Conservation (phyloP, 495 filamentous ascomycete species). For the Lindgomyces ingoldianus region DNA sequence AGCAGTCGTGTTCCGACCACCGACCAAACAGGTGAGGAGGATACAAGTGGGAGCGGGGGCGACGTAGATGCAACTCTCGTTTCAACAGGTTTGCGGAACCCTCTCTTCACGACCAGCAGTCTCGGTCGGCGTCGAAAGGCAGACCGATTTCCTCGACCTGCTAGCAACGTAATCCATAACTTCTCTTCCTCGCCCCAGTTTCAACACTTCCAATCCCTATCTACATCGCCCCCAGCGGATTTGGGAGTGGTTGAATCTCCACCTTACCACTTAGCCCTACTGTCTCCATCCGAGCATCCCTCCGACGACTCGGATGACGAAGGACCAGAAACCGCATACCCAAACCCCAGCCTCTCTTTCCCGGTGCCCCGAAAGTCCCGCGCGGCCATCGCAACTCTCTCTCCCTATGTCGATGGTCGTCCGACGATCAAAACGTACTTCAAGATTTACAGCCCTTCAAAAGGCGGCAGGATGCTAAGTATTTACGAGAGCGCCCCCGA, state of each 20-base stretch:
- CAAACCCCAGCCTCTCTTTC: constrained; percentile 13
- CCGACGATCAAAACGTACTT: constrained; percentile 65
- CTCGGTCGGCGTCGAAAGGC: neutral
- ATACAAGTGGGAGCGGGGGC: constrained; percentile 48
- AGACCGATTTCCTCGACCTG: neutral
- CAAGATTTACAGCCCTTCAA: constrained; percentile 62
- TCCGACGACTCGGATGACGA: constrained; percentile 17
- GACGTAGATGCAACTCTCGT: constrained; percentile 42
- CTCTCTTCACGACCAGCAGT: constrained; percentile 11
- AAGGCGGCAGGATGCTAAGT: constrained; percentile 58
- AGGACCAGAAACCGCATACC: constrained; percentile 26
- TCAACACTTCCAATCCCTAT: constrained; percentile 5
- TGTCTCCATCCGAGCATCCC: constrained; percentile 13
- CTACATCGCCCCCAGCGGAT: constrained; percentile 11
- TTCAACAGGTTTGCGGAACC: constrained; percentile 24
- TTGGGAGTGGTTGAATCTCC: constrained; percentile 21
- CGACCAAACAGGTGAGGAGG: constrained; percentile 43
- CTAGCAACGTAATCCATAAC: neutral
- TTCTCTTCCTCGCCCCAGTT: constrained; percentile 9
- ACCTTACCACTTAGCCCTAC: constrained; percentile 3
- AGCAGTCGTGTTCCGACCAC: constrained; percentile 15
- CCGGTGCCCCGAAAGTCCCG: constrained; percentile 11
- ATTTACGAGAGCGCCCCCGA: constrained; percentile 62
- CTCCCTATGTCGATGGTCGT: constrained; percentile 56
- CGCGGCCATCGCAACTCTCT: constrained; percentile 47